Conservation (phyloP, 176 grass and related monocot genomes). For the Lolium perenne region DNA sequence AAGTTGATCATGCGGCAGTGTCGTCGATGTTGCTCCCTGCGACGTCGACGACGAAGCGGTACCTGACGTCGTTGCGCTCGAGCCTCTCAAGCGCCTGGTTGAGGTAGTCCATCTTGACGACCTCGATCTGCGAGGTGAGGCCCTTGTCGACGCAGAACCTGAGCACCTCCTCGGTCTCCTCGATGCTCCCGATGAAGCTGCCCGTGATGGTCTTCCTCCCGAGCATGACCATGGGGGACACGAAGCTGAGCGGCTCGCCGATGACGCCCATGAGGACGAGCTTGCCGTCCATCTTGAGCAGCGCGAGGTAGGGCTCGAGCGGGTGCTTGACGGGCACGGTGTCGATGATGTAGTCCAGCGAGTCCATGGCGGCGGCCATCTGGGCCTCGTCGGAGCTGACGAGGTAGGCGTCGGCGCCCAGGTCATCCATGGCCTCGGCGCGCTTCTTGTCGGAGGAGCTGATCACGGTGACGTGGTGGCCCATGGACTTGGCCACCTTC, state of each 20-base stretch:
- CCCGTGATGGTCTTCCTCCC: slow-evolving; percentile 87
- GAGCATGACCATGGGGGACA: slow-evolving; percentile 83
- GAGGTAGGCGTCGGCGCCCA: slow-evolving; percentile 88
- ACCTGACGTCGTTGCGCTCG: slow-evolving; percentile 90
- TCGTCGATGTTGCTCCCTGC: slow-evolving; percentile 75
- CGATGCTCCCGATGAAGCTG: slow-evolving; percentile 86
- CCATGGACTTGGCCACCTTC: slow-evolving; percentile 88
- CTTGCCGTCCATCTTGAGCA: slow-evolving; percentile 88
- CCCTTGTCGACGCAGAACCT: slow-evolving; percentile 83
- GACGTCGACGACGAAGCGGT: slow-evolving; percentile 97
- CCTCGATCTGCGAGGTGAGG: slow-evolving; percentile 80
- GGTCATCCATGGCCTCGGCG: slow-evolving; percentile 77
- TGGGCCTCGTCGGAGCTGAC: slow-evolving; percentile 69
- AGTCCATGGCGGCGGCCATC: slow-evolving; percentile 62
- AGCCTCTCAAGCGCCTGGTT: slow-evolving; percentile 82
- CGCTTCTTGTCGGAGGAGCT: slow-evolving; percentile 90
- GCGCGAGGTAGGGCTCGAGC: slow-evolving; percentile 77
- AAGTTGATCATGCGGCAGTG: background rate
- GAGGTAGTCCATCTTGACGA: slow-evolving; percentile 95
- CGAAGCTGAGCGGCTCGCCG: slow-evolving; percentile 82
- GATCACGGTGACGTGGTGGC: slow-evolving; percentile 93
- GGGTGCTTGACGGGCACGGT: slow-evolving; percentile 86
- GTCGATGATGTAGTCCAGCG: slow-evolving; percentile 96
- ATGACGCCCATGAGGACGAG: slow-evolving; percentile 82
- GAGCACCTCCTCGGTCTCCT: slow-evolving; percentile 78